A percentile compares a stretch with the other conserved stretches of the same genome.
These are phyloP conservation scores for Pichia sp. DNA, from an alignment of 1,139 yeast species.

Conservation along the genomic window DNA sequence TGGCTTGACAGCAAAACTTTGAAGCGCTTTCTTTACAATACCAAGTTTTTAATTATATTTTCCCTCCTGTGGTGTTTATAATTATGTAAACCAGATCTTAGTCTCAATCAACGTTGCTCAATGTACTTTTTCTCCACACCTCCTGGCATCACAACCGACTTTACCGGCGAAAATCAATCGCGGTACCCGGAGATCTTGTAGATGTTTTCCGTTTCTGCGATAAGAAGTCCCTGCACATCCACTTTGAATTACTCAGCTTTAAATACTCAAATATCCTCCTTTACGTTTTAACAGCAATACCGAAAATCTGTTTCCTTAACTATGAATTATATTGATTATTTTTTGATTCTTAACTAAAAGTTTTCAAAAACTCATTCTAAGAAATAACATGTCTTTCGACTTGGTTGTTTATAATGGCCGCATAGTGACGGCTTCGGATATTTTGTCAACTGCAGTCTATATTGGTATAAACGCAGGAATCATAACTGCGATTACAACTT, in stretches of 20 bases:
- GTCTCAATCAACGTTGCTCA: too few relatives aligned
- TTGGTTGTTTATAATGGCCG: constrained; percentile 36
- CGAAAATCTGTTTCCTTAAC: too few relatives aligned
- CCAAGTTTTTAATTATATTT: too few relatives aligned
- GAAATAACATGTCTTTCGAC: constrained; percentile 21
- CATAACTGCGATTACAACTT: constrained; percentile 37
- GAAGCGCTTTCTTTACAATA: background rate
- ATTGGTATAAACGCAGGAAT: constrained; percentile 41
- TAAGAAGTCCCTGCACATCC: background rate
- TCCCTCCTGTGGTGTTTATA: too few relatives aligned
- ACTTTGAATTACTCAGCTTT: background rate
- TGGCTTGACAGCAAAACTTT: constrained; percentile 9
- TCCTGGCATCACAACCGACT: too few relatives aligned
- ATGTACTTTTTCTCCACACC: too few relatives aligned
- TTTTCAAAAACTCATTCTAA: background rate
- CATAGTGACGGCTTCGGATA: constrained; percentile 39
- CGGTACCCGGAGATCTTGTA: constrained; percentile 1
- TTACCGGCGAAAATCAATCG: too few relatives aligned
- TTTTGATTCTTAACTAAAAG: background rate
- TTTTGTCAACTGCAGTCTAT: constrained; percentile 34
- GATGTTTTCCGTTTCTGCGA: constrained; percentile 4
- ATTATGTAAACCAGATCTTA: too few relatives aligned
- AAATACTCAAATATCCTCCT: too few relatives aligned
- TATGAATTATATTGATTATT: too few relatives aligned
- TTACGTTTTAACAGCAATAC: too few relatives aligned